These are phyloP conservation scores for Ogataea nitratoaversa DNA, from an alignment of 805 yeast species.

Conservation along the genomic window DNA sequence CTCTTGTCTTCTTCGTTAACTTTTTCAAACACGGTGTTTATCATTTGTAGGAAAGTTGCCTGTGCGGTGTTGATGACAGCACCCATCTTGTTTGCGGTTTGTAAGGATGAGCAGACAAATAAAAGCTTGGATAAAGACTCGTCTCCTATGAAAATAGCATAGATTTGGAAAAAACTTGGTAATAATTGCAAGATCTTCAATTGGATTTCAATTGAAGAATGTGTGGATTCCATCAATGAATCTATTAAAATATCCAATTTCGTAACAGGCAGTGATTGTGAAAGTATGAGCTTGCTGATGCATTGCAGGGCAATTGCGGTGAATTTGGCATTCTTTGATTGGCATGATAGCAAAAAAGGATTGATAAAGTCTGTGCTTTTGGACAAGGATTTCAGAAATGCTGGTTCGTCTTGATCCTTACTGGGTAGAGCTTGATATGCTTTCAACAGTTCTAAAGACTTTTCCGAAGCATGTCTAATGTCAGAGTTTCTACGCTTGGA, in stretches of 20 bases:
- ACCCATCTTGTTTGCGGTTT: conserved; percentile 61
- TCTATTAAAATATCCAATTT: conserved; percentile 55
- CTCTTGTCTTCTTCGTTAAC: conserved; percentile 38
- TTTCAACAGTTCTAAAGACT: conserved; percentile 44
- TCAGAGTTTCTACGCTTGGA: conserved; percentile 68
- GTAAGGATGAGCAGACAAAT: conserved; percentile 67
- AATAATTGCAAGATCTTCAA: conserved; percentile 79
- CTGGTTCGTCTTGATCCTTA: conserved; percentile 13
- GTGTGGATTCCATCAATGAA: conserved; percentile 68
- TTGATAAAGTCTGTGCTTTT: conserved; percentile 50
- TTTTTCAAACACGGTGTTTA: conserved; percentile 73
- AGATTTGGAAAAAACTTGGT: conserved; percentile 68
- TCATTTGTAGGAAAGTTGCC: conserved; percentile 86
- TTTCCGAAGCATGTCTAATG: conserved; percentile 54
- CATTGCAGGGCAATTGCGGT: conserved; percentile 69
- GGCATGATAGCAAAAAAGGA: conserved; percentile 72
- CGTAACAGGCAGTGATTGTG: conserved; percentile 49
- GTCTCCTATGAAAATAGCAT: conserved; percentile 52
- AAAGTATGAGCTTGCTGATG: conserved; percentile 55
- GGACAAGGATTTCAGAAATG: conserved; percentile 27
- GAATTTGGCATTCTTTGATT: conserved; percentile 69
- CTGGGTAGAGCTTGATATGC: conserved; percentile 18
- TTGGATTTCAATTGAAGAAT: conserved; percentile 76
- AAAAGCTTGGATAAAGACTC: conserved; percentile 54
- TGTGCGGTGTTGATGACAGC: conserved; percentile 87